These are phyloP conservation scores for Gossypium trilobum DNA, from an alignment of 441 rosid species.

Conservation along the genomic window DNA sequence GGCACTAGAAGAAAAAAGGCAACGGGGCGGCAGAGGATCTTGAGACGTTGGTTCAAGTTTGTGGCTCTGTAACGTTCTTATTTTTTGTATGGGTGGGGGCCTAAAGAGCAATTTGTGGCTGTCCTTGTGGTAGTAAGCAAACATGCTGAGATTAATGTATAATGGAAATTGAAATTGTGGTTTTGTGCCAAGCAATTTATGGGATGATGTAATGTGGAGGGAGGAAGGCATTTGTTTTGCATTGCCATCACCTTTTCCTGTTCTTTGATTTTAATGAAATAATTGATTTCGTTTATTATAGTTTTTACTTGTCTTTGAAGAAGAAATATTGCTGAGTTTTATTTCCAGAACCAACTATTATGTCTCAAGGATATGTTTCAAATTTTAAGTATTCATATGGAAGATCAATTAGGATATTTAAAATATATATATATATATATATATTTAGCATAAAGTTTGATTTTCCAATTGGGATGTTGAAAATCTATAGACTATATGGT, in stretches of 20 bases:
- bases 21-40: conserved; percentile 46
- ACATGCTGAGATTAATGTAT: conserved; percentile 19
- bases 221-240: neutral
- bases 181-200: conserved; percentile 11
- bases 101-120: conserved; percentile 11
- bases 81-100: conserved; percentile 6
- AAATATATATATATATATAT: too few relatives aligned
- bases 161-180: conserved; percentile 19
- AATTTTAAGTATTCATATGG: too few relatives aligned
- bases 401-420: too few relatives aligned
- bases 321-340: too few relatives aligned
- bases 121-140: conserved; percentile 18
- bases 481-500: too few relatives aligned
- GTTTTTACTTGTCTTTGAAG: neutral
- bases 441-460: too few relatives aligned
- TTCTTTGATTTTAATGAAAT: conserved; percentile 15
- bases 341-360: too few relatives aligned
- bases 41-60: conserved; percentile 11
- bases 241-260: neutral
- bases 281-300: neutral
- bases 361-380: too few relatives aligned
- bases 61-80: conserved; percentile 12
- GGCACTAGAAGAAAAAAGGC: conserved; percentile 69
- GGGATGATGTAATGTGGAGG: conserved; percentile 20
- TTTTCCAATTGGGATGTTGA: too few relatives aligned